Percentiles rank a stretch among this genome's conserved stretches.
These are phyloP conservation scores for Penicillium pancosmium DNA, from an alignment of 495 filamentous ascomycete genomes.

Conservation along the genomic window DNA sequence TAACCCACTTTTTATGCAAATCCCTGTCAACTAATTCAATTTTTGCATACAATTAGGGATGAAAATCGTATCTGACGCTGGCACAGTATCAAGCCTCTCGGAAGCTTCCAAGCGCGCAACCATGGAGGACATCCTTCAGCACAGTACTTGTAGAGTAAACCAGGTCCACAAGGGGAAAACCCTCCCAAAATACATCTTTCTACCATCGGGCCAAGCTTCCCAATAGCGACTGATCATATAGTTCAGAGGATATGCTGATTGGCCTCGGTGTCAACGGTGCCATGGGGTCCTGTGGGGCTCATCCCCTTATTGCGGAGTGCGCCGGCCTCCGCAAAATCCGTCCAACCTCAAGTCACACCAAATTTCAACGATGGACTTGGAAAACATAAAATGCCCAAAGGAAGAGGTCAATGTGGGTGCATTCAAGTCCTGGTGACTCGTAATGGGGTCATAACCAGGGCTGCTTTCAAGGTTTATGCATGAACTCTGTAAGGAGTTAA, in stretches of 20 bases:
- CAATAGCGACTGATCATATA: conserved; percentile 6
- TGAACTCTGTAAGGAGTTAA: neutral
- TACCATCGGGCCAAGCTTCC: conserved; percentile 3
- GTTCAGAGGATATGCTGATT: neutral
- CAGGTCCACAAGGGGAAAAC: too few species aligned
- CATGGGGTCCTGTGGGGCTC: neutral
- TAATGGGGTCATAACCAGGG: neutral
- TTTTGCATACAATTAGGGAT: too few species aligned
- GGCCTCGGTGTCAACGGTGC: neutral
- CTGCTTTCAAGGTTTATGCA: neutral
- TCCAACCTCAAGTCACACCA: neutral
- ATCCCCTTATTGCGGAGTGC: conserved; percentile 15
- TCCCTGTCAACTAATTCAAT: too few species aligned
- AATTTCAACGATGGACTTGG: too few species aligned
- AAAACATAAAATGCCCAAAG: neutral
- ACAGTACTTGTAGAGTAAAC: too few species aligned
- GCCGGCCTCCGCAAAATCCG: conserved; percentile 11
- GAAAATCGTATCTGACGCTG: too few species aligned
- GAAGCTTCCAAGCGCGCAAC: too few species aligned
- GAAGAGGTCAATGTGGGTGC: neutral
- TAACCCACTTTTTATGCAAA: too few species aligned
- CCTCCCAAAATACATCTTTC: too few species aligned
- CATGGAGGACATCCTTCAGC: too few species aligned
- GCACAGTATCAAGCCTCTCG: too few species aligned
- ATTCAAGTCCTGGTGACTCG: neutral